Percentiles rank a stretch among this genome's conserved stretches.
Evolutionary conservation across 2,329 filamentous ascomycete species (phyloP).

Genomic region (Clarireedia hainanense): DNA sequence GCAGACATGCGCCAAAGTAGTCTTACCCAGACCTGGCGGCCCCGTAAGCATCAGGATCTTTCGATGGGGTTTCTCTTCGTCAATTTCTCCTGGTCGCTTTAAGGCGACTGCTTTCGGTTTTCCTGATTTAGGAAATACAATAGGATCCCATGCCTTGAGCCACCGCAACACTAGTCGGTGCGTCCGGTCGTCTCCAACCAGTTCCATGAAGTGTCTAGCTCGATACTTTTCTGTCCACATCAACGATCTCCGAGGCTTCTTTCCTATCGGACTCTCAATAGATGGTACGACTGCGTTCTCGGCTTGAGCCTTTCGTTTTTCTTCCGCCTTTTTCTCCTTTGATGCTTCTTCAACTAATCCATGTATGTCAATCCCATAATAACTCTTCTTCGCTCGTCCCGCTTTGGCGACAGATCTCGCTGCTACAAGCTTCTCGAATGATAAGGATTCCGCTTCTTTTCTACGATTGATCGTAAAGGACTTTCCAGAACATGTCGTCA

Average conservation of each 20-base stretch:
- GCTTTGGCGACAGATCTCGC: slow-evolving; percentile 58
- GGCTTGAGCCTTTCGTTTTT: slow-evolving; percentile 37
- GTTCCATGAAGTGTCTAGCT: slow-evolving; percentile 81
- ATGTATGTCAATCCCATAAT: slow-evolving; percentile 92
- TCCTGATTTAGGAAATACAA: slow-evolving; percentile 71
- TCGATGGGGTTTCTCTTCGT: slow-evolving; percentile 69
- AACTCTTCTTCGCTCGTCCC: slow-evolving; percentile 64
- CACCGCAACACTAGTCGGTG: slow-evolving; percentile 85
- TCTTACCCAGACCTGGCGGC: slow-evolving; percentile 90
- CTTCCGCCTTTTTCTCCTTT: slow-evolving; percentile 34
- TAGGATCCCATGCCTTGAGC: slow-evolving; percentile 88
- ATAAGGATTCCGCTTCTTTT: slow-evolving; percentile 35
- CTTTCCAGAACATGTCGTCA: slow-evolving; percentile 39
- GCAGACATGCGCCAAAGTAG: slow-evolving; percentile 91
- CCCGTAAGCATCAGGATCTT: slow-evolving; percentile 89
- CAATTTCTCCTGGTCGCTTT: slow-evolving; percentile 37
- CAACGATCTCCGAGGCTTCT: slow-evolving; percentile 37
- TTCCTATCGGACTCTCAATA: slow-evolving; percentile 30
- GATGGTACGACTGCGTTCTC: slow-evolving; percentile 31
- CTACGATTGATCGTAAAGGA: slow-evolving; percentile 49
- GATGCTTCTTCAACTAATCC: slow-evolving; percentile 65
- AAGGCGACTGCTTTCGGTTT: slow-evolving; percentile 45
- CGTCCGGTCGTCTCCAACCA: slow-evolving; percentile 90
- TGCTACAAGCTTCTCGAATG: slow-evolving; percentile 62
- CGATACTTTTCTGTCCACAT: slow-evolving; percentile 98